phyloP scores from a whole-genome alignment of 441 rosid genomes.

The Jatropha podagrica region DNA sequence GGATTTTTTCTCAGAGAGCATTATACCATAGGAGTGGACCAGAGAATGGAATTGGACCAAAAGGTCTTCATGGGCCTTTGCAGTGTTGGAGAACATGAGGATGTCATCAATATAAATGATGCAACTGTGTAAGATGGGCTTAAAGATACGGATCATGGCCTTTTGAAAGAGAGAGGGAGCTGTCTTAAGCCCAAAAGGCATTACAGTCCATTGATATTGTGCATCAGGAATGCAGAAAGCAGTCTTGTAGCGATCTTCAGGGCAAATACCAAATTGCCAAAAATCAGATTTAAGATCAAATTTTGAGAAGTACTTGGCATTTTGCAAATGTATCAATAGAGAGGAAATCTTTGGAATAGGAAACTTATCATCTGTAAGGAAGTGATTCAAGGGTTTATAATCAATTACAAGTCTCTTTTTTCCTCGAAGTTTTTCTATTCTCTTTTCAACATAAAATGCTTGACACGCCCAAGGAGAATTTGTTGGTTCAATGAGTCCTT shows the following conservation, averaged over 20 bases:
- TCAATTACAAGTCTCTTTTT: too few species aligned
- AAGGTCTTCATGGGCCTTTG: not conserved
- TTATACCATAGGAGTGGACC: too few species aligned
- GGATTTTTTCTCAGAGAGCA: not conserved
- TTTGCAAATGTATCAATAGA: rapidly evolving
- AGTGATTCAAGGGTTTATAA: too few species aligned
- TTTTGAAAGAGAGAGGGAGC: too few species aligned
- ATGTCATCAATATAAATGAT: too few species aligned
- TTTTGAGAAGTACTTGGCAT: not conserved
- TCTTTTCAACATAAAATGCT: not conserved
- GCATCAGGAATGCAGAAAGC: not conserved
- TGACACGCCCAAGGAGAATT: not conserved
- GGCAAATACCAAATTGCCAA: not conserved
- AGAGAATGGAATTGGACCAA: not conserved
- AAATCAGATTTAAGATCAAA: too few species aligned
- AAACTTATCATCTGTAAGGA: too few species aligned
- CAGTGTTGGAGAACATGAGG: not conserved
- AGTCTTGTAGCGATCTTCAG: not conserved
- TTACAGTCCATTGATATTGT: too few species aligned
- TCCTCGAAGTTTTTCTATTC: too few species aligned
- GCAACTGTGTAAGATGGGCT: too few species aligned
- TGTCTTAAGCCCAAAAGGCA: too few species aligned
- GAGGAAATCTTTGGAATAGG: not conserved
- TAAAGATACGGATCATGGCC: too few species aligned
- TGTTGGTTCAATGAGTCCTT: not conserved